These are phyloP conservation scores for Fraxinus excelsior DNA, from an alignment of 257 asterid genomes.

Conservation along the genomic window DNA sequence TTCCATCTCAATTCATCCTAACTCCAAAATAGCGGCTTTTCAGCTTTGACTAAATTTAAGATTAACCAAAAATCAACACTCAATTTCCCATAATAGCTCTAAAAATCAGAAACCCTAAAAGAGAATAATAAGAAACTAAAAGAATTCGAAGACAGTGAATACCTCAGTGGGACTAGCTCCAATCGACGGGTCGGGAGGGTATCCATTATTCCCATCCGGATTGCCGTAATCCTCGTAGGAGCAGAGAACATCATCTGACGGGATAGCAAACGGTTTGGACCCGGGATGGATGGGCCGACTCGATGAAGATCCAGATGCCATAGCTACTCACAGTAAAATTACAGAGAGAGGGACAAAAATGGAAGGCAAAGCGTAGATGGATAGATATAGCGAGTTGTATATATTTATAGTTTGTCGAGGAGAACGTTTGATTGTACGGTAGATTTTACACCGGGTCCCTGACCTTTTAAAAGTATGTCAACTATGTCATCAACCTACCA, in stretches of 20 bases:
- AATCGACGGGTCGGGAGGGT: slow-evolving; percentile 55
- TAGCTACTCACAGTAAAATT: slow-evolving; percentile 22
- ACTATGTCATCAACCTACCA: too few species aligned
- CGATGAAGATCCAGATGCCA: slow-evolving; percentile 76
- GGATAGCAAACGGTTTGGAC: slow-evolving; percentile 70
- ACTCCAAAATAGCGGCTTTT: background rate
- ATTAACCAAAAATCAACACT: slow-evolving; percentile 24
- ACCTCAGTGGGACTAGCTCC: slow-evolving; percentile 45
- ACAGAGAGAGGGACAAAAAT: too few species aligned
- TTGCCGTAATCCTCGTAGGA: slow-evolving; percentile 72
- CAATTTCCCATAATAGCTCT: background rate
- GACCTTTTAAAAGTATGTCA: too few species aligned
- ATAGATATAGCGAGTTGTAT: too few species aligned
- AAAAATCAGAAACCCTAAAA: slow-evolving; percentile 10
- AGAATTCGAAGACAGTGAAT: background rate
- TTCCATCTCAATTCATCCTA: slow-evolving; percentile 1
- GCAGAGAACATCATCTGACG: slow-evolving; percentile 75
- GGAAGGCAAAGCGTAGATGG: too few species aligned
- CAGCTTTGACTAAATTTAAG: too few species aligned
- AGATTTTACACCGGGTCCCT: too few species aligned
- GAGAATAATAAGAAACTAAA: background rate
- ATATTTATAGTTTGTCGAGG: too few species aligned
- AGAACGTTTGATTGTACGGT: too few species aligned
- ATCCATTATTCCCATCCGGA: slow-evolving; percentile 62
- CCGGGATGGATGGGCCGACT: slow-evolving; percentile 55